Conservation (phyloP, 306 rosid genomes). For the Astragalus glycyphyllos region DNA sequence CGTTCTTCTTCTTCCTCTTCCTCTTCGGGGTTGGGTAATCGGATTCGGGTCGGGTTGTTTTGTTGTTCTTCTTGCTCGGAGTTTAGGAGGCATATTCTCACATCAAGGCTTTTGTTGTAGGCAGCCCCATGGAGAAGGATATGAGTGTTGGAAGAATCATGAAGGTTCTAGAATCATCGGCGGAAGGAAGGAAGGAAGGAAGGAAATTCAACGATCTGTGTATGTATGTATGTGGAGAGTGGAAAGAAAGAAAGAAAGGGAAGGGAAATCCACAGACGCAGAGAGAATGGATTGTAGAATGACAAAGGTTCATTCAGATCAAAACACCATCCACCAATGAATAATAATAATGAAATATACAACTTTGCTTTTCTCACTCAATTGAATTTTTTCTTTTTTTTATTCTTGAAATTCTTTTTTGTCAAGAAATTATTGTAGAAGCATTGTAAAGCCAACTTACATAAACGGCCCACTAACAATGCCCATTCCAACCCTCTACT, state of each 20-base stretch:
- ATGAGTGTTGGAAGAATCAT: constrained; percentile 40
- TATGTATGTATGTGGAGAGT: neutral
- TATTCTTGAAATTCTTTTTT: too few relatives aligned
- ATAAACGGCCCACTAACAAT: too few relatives aligned
- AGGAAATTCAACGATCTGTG: constrained; percentile 31
- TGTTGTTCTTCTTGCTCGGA: constrained; percentile 49
- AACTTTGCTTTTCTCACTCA: too few relatives aligned
- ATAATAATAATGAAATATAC: too few relatives aligned
- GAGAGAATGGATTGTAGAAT: neutral
- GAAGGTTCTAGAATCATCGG: constrained; percentile 46
- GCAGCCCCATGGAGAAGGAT: constrained; percentile 55
- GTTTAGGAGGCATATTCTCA: constrained; percentile 60
- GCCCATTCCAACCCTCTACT: too few relatives aligned
- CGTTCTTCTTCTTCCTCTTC: constrained; percentile 37
- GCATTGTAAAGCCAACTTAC: too few relatives aligned
- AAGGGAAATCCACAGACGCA: neutral
- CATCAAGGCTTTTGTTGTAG: constrained; percentile 30
- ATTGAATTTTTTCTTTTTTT: too few relatives aligned
- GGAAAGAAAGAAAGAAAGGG: neutral
- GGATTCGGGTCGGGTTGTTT: constrained; percentile 42
- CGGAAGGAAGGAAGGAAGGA: constrained; percentile 21
- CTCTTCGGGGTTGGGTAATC: constrained; percentile 37
- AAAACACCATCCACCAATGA: too few relatives aligned
- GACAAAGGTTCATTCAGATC: too few relatives aligned
- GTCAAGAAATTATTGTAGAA: too few relatives aligned